Conservation (phyloP, 169 alveolate species). For the Plasmodium reichenowi region DNA sequence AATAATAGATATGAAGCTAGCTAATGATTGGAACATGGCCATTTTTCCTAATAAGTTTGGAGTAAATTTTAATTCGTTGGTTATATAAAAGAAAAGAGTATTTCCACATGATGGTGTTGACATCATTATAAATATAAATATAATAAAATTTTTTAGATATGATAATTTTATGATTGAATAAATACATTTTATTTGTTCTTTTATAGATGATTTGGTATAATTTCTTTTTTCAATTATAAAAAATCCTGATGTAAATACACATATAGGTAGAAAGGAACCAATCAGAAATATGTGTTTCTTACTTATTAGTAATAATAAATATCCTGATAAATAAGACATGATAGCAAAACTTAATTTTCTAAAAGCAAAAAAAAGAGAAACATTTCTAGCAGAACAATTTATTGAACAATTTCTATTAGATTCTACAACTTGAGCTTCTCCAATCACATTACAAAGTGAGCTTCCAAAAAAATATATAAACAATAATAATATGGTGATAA, state of each 20-base stretch:
- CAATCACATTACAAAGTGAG: conserved; percentile 89
- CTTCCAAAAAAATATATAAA: conserved; percentile 83
- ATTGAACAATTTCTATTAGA: conserved; percentile 83
- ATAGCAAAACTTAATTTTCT: conserved; percentile 87
- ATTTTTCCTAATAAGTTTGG: conserved; percentile 90
- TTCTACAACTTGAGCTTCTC: conserved; percentile 93
- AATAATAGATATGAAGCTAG: conserved; percentile 87
- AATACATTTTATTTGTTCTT: conserved; percentile 68
- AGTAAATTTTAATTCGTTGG: conserved; percentile 88
- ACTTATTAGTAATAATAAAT: conserved; percentile 68
- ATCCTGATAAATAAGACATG: conserved; percentile 88
- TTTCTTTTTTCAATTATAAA: conserved; percentile 81
- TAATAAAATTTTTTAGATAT: conserved; percentile 78
- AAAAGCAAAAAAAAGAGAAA: conserved; percentile 87
- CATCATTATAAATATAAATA: conserved; percentile 84
- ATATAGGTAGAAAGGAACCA: conserved; percentile 84
- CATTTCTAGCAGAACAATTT: conserved; percentile 81
- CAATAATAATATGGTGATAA: conserved; percentile 79
- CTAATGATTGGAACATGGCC: conserved; percentile 88
- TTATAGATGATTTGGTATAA: conserved; percentile 28
- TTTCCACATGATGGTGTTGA: conserved; percentile 91
- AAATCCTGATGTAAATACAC: conserved; percentile 82
- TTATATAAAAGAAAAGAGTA: conserved; percentile 90
- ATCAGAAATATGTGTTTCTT: conserved; percentile 85
- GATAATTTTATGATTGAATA: conserved; percentile 75